A percentile compares a stretch with the other conserved stretches of the same genome.
Conservation (phyloP, 2,329 filamentous ascomycete genomes). For the Phialemonium atrogriseum region DNA sequence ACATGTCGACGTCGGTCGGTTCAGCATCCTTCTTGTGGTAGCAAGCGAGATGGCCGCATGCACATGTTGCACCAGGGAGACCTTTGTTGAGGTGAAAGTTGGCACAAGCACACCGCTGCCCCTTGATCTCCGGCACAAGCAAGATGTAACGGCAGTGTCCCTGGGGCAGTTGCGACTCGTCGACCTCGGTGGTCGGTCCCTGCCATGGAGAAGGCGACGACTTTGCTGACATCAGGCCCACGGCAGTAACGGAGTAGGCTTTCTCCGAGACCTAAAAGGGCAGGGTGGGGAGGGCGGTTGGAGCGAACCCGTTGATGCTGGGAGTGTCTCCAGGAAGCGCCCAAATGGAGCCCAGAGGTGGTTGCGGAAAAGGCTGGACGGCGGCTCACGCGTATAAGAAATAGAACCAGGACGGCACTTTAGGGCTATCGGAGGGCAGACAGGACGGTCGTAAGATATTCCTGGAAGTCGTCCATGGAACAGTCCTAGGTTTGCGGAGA, state of each 20-base stretch:
- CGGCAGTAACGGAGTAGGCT: background rate
- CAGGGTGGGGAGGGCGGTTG: background rate
- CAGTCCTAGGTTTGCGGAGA: no score
- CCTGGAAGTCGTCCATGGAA: slow-evolving; percentile 13
- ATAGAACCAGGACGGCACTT: no score
- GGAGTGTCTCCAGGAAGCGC: no score
- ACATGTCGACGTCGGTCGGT: slow-evolving; percentile 37
- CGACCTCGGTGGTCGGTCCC: slow-evolving; percentile 18
- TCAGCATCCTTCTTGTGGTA: slow-evolving; percentile 45
- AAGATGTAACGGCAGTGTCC: slow-evolving; percentile 54
- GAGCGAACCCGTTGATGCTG: background rate
- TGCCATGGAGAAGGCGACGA: slow-evolving; percentile 22
- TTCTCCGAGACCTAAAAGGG: slow-evolving; percentile 1
- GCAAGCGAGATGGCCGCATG: slow-evolving; percentile 53
- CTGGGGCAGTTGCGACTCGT: slow-evolving; percentile 42
- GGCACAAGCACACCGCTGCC: slow-evolving; percentile 50
- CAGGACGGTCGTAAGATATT: slow-evolving; percentile 1
- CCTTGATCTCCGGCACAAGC: slow-evolving; percentile 46
- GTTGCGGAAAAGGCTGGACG: background rate
- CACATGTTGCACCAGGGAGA: slow-evolving; percentile 46
- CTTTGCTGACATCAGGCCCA: slow-evolving; percentile 15
- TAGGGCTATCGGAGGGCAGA: slow-evolving; percentile 15
- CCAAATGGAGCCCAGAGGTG: no score
- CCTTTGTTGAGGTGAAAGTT: slow-evolving; percentile 45
- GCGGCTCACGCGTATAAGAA: no score